A percentile compares a stretch with the other conserved stretches of the same genome.
Evolutionary conservation across 768 basidiomycete species (phyloP).

Genomic region (Epithele typhae): DNA sequence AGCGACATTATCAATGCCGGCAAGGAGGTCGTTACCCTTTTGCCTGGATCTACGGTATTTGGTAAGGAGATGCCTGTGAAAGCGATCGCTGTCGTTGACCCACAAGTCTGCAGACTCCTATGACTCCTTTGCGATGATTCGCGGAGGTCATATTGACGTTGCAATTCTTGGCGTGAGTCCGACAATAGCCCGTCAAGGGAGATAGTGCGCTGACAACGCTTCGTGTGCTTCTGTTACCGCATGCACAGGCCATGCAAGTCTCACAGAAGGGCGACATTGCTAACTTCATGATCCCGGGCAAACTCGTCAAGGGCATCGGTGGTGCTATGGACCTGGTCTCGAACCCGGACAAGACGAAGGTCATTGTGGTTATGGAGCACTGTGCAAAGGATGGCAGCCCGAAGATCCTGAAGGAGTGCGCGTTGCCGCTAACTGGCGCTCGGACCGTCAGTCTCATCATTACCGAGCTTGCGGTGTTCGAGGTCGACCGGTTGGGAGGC

Average conservation of each 20-base stretch:
- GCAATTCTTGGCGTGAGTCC: conserved; percentile 83
- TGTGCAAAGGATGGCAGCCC: conserved; percentile 84
- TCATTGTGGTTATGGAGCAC: conserved; percentile 89
- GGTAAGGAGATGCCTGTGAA: conserved; percentile 42
- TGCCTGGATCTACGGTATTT: conserved; percentile 90
- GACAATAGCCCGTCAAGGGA: conserved; percentile 3
- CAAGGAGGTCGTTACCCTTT: conserved; percentile 89
- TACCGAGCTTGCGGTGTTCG: conserved; percentile 89
- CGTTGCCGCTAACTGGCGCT: conserved; percentile 85
- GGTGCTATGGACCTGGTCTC: conserved; percentile 97
- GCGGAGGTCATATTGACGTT: conserved; percentile 92
- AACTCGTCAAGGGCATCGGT: conserved; percentile 90
- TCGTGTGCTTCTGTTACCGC: not conserved
- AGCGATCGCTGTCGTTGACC: not conserved
- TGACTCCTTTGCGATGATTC: conserved; percentile 97
- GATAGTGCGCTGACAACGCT: conserved; percentile 6
- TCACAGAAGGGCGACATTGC: conserved; percentile 91
- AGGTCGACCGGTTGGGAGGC: conserved; percentile 75
- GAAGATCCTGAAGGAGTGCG: conserved; percentile 81
- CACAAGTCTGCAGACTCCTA: conserved; percentile 56
- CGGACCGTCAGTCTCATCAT: conserved; percentile 86
- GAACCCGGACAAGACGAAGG: conserved; percentile 92
- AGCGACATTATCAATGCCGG: conserved; percentile 94
- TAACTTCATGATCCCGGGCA: conserved; percentile 98
- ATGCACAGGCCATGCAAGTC: conserved; percentile 86